phyloP scores from a whole-genome alignment of 306 rosid species.

The Sicyos edulis region DNA sequence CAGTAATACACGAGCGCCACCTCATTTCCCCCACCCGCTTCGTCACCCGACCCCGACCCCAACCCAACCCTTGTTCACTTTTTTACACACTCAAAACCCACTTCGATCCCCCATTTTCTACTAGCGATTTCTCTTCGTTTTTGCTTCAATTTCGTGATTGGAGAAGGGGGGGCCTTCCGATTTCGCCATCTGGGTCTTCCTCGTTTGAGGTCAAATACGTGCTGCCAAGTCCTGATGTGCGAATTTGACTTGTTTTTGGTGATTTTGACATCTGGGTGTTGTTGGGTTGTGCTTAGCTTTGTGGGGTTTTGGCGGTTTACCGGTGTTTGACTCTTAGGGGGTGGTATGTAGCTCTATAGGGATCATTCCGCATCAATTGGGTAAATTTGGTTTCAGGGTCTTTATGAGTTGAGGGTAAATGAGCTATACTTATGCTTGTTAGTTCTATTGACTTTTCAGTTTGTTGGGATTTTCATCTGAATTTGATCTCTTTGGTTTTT shows the following conservation, averaged over 20 bases:
- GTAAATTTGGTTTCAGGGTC: constrained; percentile 1
- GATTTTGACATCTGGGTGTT: constrained; percentile 10
- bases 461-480: background rate
- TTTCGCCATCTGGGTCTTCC: constrained; percentile 12
- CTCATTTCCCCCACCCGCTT: constrained; percentile 5
- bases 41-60: background rate
- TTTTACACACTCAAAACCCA: background rate
- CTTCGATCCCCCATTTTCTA: background rate
- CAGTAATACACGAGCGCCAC: constrained; percentile 15
- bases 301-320: background rate
- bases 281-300: background rate
- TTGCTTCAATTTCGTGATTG: background rate
- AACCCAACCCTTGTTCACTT: background rate
- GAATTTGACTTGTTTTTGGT: constrained; percentile 8
- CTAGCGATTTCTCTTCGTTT: constrained; percentile 6
- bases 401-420: constrained; percentile 1
- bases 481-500: constrained; percentile 13
- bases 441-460: background rate
- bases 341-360: background rate
- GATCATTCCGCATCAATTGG: background rate
- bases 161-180: background rate
- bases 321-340: background rate
- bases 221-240: constrained; percentile 12
- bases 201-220: constrained; percentile 13
- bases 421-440: background rate